Conservation (phyloP, 495 filamentous ascomycete genomes). For the Monascus purpureus region DNA sequence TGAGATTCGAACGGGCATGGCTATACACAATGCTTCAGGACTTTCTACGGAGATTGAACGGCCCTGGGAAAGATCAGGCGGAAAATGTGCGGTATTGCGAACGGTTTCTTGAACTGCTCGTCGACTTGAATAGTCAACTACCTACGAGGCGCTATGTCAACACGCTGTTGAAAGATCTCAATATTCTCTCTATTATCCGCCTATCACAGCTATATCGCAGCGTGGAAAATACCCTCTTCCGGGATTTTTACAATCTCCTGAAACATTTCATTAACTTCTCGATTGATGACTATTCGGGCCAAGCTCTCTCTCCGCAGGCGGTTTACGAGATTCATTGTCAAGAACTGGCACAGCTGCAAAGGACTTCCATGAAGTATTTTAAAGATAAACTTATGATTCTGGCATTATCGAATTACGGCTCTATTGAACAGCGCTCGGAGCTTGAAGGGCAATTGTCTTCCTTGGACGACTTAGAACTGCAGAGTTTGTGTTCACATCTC, state of each 20-base stretch:
- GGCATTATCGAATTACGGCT: slow-evolving; percentile 82
- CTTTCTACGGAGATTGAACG: slow-evolving; percentile 63
- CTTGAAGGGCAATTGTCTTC: slow-evolving; percentile 61
- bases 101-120: slow-evolving; percentile 79
- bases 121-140: slow-evolving; percentile 83
- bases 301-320: slow-evolving; percentile 54
- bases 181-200: slow-evolving; percentile 68
- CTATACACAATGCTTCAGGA: slow-evolving; percentile 75
- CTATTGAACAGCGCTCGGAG: slow-evolving; percentile 65
- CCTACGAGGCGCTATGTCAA: slow-evolving; percentile 93
- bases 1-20: slow-evolving; percentile 91
- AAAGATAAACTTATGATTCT: slow-evolving; percentile 83
- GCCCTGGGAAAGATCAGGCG: slow-evolving; percentile 27
- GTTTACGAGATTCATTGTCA: slow-evolving; percentile 69
- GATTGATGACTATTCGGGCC: slow-evolving; percentile 81
- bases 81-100: slow-evolving; percentile 79
- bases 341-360: slow-evolving; percentile 64
- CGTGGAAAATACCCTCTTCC: slow-evolving; percentile 60
- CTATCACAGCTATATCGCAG: slow-evolving; percentile 66
- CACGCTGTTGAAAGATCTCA: slow-evolving; percentile 77
- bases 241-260: slow-evolving; percentile 67
- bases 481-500: slow-evolving; percentile 53
- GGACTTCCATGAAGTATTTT: slow-evolving; percentile 68
- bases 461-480: slow-evolving; percentile 60
- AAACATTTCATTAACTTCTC: slow-evolving; percentile 79